Conservation (phyloP, 2,329 filamentous ascomycete species). For the Stachybotrys chlorohalonatus region DNA sequence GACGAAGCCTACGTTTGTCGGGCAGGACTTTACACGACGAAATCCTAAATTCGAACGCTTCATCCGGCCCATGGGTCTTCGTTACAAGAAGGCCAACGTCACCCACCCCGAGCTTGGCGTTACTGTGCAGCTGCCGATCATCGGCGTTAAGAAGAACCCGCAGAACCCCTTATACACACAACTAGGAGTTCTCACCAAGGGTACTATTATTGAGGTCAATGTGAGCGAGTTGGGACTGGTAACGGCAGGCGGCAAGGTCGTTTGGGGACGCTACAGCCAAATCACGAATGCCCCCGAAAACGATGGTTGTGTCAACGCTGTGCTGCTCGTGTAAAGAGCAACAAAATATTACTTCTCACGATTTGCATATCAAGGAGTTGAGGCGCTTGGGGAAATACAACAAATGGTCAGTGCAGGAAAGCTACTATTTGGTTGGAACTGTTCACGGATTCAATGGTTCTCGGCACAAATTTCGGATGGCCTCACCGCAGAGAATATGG, state of each 20-base stretch:
- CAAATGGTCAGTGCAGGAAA: not conserved
- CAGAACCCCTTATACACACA: constrained; percentile 89
- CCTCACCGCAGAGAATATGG: too few species aligned
- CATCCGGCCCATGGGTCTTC: constrained; percentile 39
- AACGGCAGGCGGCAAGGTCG: constrained; percentile 84
- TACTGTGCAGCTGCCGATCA: constrained; percentile 78
- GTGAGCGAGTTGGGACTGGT: constrained; percentile 86
- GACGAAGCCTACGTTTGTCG: constrained; percentile 63
- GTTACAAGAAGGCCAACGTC: constrained; percentile 45
- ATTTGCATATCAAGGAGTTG: not conserved
- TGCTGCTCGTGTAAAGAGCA: constrained; percentile 18
- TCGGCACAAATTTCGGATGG: too few species aligned
- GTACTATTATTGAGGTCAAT: constrained; percentile 78
- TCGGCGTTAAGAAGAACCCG: constrained; percentile 58
- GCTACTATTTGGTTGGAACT: not conserved
- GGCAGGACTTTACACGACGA: constrained; percentile 77
- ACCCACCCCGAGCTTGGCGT: constrained; percentile 72
- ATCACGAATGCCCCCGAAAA: constrained; percentile 39
- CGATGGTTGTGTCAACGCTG: constrained; percentile 35
- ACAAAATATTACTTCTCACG: not conserved
- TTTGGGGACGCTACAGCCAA: constrained; percentile 67
- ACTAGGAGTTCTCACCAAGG: constrained; percentile 80
- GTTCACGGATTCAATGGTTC: too few species aligned
- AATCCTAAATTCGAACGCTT: constrained; percentile 69
- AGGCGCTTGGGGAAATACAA: not conserved